Conservation (phyloP, 495 filamentous ascomycete species). For the Durotheca rogersii region DNA sequence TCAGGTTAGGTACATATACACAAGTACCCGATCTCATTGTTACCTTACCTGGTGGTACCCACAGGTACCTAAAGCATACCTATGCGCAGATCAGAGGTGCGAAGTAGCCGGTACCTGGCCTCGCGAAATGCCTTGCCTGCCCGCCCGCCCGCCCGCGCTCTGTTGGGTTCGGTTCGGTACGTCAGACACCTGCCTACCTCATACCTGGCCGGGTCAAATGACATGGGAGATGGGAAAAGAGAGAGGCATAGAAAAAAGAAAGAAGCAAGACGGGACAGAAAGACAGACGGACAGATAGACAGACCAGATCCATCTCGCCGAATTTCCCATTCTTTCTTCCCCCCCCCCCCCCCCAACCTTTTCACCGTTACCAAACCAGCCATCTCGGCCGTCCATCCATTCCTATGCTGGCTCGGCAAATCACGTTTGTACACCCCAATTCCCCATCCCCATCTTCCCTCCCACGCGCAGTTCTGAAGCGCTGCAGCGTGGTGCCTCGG, state of each 20-base stretch:
- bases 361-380: slow-evolving; percentile 30
- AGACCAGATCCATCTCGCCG: too few relatives aligned
- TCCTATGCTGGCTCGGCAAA: slow-evolving; percentile 33
- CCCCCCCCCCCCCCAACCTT: slow-evolving; percentile 32
- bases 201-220: too few relatives aligned
- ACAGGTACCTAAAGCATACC: too few relatives aligned
- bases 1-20: not conserved
- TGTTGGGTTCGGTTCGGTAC: too few relatives aligned
- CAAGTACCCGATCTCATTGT: too few relatives aligned
- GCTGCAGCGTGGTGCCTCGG: slow-evolving; percentile 33
- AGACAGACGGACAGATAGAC: slow-evolving; percentile 16
- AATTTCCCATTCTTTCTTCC: slow-evolving; percentile 33
- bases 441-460: too few relatives aligned
- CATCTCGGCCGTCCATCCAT: slow-evolving; percentile 32
- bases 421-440: slow-evolving; percentile 32
- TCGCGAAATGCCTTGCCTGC: too few relatives aligned
- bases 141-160: too few relatives aligned
- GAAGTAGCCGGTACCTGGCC: too few relatives aligned
- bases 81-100: too few relatives aligned
- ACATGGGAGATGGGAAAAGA: too few relatives aligned
- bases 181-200: not conserved
- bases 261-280: slow-evolving; percentile 18
- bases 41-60: too few relatives aligned
- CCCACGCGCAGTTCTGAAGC: slow-evolving; percentile 30
- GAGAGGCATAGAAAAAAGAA: slow-evolving; percentile 1